These are phyloP conservation scores for Warburgia ugandensis DNA, from an alignment of 164 flowering plant species.

Conservation along the genomic window DNA sequence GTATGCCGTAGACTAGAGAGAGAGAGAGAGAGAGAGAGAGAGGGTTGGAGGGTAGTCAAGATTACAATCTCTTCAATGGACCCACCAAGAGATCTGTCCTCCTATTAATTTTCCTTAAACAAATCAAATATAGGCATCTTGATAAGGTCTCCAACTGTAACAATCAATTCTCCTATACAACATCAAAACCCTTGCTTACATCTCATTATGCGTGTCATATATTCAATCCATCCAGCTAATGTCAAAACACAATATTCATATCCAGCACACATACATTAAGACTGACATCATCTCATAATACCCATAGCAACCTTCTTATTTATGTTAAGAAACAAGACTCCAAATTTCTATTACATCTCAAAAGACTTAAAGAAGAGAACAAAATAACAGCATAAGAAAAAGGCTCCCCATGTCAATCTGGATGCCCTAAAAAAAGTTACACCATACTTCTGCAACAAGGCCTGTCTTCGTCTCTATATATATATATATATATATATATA, in stretches of 20 bases:
- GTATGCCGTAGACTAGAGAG: no score
- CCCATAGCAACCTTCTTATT: no score
- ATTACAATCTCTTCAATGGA: conserved; percentile 1
- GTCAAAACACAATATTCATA: not conserved
- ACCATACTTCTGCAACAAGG: conserved; percentile 6
- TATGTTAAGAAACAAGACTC: conserved; percentile 2
- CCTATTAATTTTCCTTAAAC: conserved; percentile 4
- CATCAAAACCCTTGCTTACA: conserved; percentile 1
- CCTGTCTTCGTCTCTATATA: no score
- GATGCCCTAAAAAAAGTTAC: no score
- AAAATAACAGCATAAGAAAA: no score
- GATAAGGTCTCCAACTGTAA: conserved; percentile 5
- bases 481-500: no score
- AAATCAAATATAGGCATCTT: not conserved
- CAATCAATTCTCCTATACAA: conserved; percentile 2
- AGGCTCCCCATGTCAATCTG: no score
- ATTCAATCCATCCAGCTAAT: not conserved
- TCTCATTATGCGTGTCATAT: not conserved
- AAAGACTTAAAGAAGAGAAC: conserved; percentile 4
- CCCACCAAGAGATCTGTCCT: not conserved
- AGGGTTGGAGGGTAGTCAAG: no score
- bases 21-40: no score
- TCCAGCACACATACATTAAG: not conserved
- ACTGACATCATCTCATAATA: not conserved
- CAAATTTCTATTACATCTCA: not conserved